Base-by-base conservation (phyloP, 495 filamentous ascomycete genomes). In the Penicillium crystallinum region DNA sequence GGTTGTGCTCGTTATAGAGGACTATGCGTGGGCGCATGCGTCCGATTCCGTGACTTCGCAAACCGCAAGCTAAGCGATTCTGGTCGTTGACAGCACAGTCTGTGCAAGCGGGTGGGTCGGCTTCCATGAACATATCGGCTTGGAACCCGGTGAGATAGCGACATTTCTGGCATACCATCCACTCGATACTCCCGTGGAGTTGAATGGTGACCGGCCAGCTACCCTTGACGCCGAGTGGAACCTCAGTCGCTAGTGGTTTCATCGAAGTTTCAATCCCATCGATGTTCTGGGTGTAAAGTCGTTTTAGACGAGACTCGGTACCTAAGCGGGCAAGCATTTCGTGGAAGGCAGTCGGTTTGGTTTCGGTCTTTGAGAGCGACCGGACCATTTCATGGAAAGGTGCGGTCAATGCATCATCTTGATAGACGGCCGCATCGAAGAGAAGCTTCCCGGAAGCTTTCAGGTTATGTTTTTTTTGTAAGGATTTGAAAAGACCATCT, bases 311-410 rank as follows among this genome's bases (percentile, higher is more conserved):
- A 37, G 85, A 89, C 67, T 97, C 89, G 31, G 86, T 77, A n/a
- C 91, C 88, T 11, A 98, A 74, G 4, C 87, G 90, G 34, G 95
- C 93, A 25, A 98, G 79, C 73, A 98, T 81, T 65, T 96, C 86
- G 74, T 98, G 93, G 64, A 98, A 98, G 12, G 82, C 76, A 22
- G 93, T 97, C 12, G 93, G 91, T 46, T 85, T 71, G 30, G 91
- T 90, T 39, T 81, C 78, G 54, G 81, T 78, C 36, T 85, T 73
- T 27, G 90, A 90, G 50, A 97, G 79, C 61, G 86, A 82, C 59
- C 91, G 88, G 50, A 98, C 90, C 91, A 98, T 95, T 63, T 85
- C 84, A 68, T 97, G 95, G 75, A 98, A 98, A 3, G 85, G 87
- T 6, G 82, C 83, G 11, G 91, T 97, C 30, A 91, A 84, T 8